Conservation (phyloP, 2,329 filamentous ascomycete species). For the Pyrenochaeta sp. region DNA sequence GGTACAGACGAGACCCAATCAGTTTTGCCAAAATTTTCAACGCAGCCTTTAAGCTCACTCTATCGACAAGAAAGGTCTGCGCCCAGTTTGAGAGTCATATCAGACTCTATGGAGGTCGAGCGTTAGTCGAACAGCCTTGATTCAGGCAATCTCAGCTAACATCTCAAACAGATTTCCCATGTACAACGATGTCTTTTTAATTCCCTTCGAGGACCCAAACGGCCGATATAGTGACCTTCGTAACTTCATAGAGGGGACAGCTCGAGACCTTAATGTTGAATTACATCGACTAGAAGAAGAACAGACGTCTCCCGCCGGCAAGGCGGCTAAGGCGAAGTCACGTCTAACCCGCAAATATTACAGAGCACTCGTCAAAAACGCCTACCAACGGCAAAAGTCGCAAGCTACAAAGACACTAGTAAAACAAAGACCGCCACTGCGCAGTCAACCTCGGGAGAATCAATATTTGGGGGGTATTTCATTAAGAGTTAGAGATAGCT, state of each 20-base stretch:
- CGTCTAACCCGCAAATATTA: slow-evolving; percentile 1
- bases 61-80: neutral
- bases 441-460: neutral
- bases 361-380: neutral
- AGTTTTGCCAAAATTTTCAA: slow-evolving; percentile 18
- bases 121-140: too few species aligned
- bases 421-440: neutral
- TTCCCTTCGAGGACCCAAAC: slow-evolving; percentile 17
- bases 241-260: slow-evolving; percentile 7
- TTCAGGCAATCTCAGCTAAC: too few species aligned
- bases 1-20: neutral
- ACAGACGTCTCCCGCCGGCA: neutral
- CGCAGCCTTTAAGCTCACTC: neutral
- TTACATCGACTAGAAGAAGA: slow-evolving; percentile 4
- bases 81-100: slow-evolving; percentile 18
- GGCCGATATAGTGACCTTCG: slow-evolving; percentile 8
- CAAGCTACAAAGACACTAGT: neutral
- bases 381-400: neutral
- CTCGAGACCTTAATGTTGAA: neutral
- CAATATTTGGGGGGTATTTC: neutral
- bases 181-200: slow-evolving; percentile 4
- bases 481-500: neutral
- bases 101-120: slow-evolving; percentile 5
- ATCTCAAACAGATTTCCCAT: too few species aligned
- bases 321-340: slow-evolving; percentile 9